phyloP scores from a whole-genome alignment of 1,284 basidiomycete genomes.

The Trametes pubescens region DNA sequence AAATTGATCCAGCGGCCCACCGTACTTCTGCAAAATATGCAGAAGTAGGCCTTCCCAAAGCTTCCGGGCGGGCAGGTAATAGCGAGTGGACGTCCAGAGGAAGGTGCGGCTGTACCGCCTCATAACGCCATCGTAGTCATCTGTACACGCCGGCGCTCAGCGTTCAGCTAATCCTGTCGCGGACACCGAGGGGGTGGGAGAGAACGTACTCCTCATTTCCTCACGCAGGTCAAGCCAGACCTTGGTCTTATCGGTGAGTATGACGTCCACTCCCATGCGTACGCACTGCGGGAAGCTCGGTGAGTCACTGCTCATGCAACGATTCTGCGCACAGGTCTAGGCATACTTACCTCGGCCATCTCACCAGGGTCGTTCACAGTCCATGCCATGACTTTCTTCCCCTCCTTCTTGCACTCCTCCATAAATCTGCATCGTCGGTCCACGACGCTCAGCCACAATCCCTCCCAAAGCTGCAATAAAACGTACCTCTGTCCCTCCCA shows the following conservation, averaged over 20 bases:
- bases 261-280: slow-evolving; percentile 89
- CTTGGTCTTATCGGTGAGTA: slow-evolving; percentile 89
- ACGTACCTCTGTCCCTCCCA: slow-evolving; percentile 73
- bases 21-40: slow-evolving; percentile 34
- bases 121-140: slow-evolving; percentile 71
- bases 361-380: slow-evolving; percentile 92
- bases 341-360: slow-evolving; percentile 86
- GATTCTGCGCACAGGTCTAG: neutral
- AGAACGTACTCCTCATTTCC: slow-evolving; percentile 66
- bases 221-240: slow-evolving; percentile 79
- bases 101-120: slow-evolving; percentile 72
- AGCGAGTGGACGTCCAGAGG: slow-evolving; percentile 75
- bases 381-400: slow-evolving; percentile 95
- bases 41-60: slow-evolving; percentile 20
- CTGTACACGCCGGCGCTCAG: slow-evolving; percentile 44
- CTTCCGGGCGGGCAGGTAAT: slow-evolving; percentile 60
- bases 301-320: neutral
- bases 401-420: slow-evolving; percentile 77
- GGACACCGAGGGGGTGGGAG: neutral
- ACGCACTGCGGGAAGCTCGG: slow-evolving; percentile 63
- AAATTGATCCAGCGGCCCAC: slow-evolving; percentile 39
- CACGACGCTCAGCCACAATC: neutral
- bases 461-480: neutral
- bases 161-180: slow-evolving; percentile 11
- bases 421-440: slow-evolving; percentile 63